Evolutionary conservation across 768 basidiomycete genomes (phyloP), one percentile per base, ranked within the genome.

Genomic region (Lactarius hatsudake): DNA sequence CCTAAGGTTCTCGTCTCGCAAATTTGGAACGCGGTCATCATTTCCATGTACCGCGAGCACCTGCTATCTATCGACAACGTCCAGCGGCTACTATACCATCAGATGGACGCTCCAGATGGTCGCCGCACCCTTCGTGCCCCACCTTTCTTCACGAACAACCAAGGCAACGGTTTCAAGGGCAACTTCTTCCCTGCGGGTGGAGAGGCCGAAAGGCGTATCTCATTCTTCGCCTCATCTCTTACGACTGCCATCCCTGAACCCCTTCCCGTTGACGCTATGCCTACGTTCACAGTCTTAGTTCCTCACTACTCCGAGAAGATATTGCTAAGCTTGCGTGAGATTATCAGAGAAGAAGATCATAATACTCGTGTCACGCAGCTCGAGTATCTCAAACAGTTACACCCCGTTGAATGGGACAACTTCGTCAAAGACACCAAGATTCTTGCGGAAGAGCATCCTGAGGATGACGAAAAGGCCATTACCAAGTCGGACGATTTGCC

Each of bases 391-490:
- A 99, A 99, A 79, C 97, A 99, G 76, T 83, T 99, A 57, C 97
- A 98, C 76, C 96, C 97, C 23, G 84, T 98, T 65, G 97, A 99
- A 76, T 99, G 97, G 97, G 97, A 98, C 80, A 99, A 99, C 78
- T 99, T 99, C 74, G 97, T 99, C 72, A 95, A 96, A 81, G 97
- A 99, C 74, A 99, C 97, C 69, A 99, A 98, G 83, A 99, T 99
- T 71, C 82, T 98, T 45, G 94, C 94, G 0, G 97, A 98, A 70
- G 97, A 98, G 76, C 86, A 87, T 1, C 86, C 72, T 40, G 72
- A 73, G 34, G 68, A 71, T 28, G 80, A 90, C 76, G 95, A 98
- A 77, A 96, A 96, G 79, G 74, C 76, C 63, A 72, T 71, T 45
- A 79, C 76, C 74, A 94, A 92, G 74, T 82, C 84, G 2, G 94